Percentiles rank a stretch among this genome's conserved stretches.
Conservation (phyloP, 768 basidiomycete genomes). For the Panellus pusillus region DNA sequence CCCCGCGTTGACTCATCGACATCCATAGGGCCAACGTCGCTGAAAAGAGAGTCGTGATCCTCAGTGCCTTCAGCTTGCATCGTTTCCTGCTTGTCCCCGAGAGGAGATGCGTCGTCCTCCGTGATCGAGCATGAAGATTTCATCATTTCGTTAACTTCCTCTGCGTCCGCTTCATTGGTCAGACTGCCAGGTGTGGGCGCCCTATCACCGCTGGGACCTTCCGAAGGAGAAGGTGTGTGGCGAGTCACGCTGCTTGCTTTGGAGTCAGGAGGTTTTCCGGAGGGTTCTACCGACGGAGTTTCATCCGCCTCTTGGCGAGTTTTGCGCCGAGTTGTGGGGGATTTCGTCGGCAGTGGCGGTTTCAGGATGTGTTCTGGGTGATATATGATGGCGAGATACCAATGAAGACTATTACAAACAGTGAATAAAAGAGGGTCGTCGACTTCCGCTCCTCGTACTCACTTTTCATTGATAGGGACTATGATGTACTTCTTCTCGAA, state of each 20-base stretch:
- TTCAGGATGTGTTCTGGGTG: slow-evolving; percentile 68
- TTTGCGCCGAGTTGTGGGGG: slow-evolving; percentile 19
- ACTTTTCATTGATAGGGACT: slow-evolving; percentile 98
- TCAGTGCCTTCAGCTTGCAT: not conserved
- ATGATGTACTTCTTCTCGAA: slow-evolving; percentile 93
- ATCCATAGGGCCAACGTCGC: not conserved
- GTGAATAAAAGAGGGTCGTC: not conserved
- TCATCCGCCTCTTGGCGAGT: slow-evolving; percentile 9
- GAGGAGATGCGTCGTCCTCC: slow-evolving; percentile 8
- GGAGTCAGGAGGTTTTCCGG: slow-evolving; percentile 5
- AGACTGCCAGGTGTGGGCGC: slow-evolving; percentile 8
- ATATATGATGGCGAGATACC: slow-evolving; percentile 95
- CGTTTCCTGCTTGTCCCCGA: not conserved
- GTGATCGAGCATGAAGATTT: slow-evolving; percentile 5
- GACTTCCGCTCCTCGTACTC: slow-evolving; percentile 24
- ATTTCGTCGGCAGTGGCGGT: slow-evolving; percentile 28
- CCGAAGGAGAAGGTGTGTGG: slow-evolving; percentile 6
- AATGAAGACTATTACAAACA: slow-evolving; percentile 68
- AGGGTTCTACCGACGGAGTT: not conserved
- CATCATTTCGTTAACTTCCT: slow-evolving; percentile 4
- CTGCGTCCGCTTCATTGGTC: slow-evolving; percentile 14
- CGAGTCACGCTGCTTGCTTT: slow-evolving; percentile 17
- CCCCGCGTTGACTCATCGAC: not conserved
- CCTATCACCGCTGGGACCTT: not conserved
- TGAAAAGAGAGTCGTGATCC: slow-evolving; percentile 5